These are phyloP conservation scores for Epichloe baconii DNA, from an alignment of 2,329 filamentous ascomycete species.

Conservation along the genomic window DNA sequence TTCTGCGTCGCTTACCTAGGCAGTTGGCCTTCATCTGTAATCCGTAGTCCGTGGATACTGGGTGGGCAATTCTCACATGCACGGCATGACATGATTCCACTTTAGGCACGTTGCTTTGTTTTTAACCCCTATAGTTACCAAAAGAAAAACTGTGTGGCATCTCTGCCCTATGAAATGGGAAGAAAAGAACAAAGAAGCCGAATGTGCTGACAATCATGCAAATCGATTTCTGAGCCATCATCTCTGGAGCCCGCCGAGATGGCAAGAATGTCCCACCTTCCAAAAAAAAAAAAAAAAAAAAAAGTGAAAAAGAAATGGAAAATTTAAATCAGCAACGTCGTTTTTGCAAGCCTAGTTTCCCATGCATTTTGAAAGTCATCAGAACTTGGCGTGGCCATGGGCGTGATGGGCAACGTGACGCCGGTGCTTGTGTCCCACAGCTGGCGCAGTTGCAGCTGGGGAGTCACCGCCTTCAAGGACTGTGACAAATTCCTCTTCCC, in stretches of 20 bases:
- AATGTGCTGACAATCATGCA: constrained; percentile 23
- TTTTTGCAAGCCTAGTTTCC: constrained; percentile 9
- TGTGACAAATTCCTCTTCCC: constrained; percentile 41
- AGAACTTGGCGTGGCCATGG: constrained; percentile 22
- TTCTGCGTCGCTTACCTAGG: too few species aligned
- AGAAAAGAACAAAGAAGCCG: constrained; percentile 13
- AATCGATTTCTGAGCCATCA: constrained; percentile 13
- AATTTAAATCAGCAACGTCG: constrained; percentile 7
- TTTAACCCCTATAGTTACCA: constrained; percentile 19
- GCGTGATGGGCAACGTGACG: constrained; percentile 24
- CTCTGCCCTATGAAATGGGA: constrained; percentile 17
- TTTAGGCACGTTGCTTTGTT: constrained; percentile 7
- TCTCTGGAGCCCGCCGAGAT: constrained; percentile 26
- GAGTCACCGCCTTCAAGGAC: constrained; percentile 32
- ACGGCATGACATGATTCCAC: background rate
- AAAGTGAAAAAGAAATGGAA: constrained; percentile 1
- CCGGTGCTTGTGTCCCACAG: constrained; percentile 10
- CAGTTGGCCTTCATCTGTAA: too few species aligned
- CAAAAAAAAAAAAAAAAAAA: constrained; percentile 7
- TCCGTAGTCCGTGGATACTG: too few species aligned
- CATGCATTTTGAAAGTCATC: constrained; percentile 9
- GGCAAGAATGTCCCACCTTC: constrained; percentile 7
- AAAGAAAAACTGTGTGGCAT: constrained; percentile 17
- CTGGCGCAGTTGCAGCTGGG: constrained; percentile 22
- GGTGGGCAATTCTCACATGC: background rate